Conservation (phyloP, 768 basidiomycete genomes). For the Suillus subaureus region DNA sequence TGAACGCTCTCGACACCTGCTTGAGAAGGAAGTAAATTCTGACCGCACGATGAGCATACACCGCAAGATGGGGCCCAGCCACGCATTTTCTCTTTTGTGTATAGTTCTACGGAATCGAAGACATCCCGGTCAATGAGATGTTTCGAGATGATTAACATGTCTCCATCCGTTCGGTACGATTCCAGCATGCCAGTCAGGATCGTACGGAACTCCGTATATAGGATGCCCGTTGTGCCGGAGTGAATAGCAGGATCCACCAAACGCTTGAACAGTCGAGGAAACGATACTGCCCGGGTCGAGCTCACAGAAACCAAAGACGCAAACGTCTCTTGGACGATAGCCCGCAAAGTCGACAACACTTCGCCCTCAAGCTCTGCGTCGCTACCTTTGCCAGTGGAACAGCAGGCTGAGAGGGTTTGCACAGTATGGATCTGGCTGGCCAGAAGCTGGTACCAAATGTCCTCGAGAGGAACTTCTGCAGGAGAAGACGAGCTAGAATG, state of each 20-base stretch:
- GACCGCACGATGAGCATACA: slow-evolving; percentile 56
- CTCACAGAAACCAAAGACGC: slow-evolving; percentile 82
- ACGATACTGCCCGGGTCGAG: slow-evolving; percentile 78
- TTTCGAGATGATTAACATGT: slow-evolving; percentile 84
- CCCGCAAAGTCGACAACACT: slow-evolving; percentile 58
- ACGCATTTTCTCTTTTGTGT: slow-evolving; percentile 54
- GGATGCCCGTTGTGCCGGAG: slow-evolving; percentile 53
- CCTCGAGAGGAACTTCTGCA: slow-evolving; percentile 59
- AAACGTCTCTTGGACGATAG: slow-evolving; percentile 84
- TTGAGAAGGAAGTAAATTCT: slow-evolving; percentile 40
- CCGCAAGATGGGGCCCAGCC: slow-evolving; percentile 64
- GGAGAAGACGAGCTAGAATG: slow-evolving; percentile 52
- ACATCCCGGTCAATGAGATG: slow-evolving; percentile 81
- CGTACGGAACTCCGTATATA: slow-evolving; percentile 88
- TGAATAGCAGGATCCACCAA: slow-evolving; percentile 74
- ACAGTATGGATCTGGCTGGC: slow-evolving; percentile 80
- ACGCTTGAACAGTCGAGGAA: slow-evolving; percentile 90
- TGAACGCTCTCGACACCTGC: slow-evolving; percentile 22
- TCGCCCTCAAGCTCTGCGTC: slow-evolving; percentile 27
- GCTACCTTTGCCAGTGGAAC: slow-evolving; percentile 24
- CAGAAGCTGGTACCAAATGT: slow-evolving; percentile 88
- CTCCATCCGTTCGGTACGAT: slow-evolving; percentile 89
- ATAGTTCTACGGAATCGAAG: slow-evolving; percentile 68
- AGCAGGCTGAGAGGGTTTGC: slow-evolving; percentile 61
- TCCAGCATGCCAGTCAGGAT: slow-evolving; percentile 96